These are phyloP conservation scores for Venturia oleaginea DNA, from an alignment of 2,329 filamentous ascomycete genomes.

Conservation along the genomic window DNA sequence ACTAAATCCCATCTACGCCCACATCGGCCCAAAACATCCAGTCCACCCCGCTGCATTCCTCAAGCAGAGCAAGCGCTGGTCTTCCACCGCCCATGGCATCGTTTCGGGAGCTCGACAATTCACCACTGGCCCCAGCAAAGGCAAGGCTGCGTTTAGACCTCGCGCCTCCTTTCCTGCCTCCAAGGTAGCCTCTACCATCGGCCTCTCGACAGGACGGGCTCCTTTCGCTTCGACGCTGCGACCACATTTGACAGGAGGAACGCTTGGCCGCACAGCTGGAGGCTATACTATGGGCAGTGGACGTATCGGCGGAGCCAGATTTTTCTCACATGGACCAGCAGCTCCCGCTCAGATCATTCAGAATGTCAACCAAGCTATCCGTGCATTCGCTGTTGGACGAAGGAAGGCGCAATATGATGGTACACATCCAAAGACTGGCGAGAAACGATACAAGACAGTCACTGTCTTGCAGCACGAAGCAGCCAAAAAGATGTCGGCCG, in stretches of 20 bases:
- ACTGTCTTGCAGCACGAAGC: constrained; percentile 65
- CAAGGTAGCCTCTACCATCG: constrained; percentile 45
- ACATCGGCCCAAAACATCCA: constrained; percentile 48
- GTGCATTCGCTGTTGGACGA: constrained; percentile 86
- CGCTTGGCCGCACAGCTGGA: constrained; percentile 73
- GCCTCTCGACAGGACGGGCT: constrained; percentile 60
- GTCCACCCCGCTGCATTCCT: constrained; percentile 53
- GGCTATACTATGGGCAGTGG: constrained; percentile 75
- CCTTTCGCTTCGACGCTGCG: constrained; percentile 84
- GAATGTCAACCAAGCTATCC: constrained; percentile 88
- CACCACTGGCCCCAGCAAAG: constrained; percentile 14
- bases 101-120: constrained; percentile 37
- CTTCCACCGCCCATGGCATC: constrained; percentile 48
- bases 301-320: constrained; percentile 61
- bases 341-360: constrained; percentile 83
- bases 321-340: constrained; percentile 83
- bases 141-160: constrained; percentile 32
- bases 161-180: constrained; percentile 48
- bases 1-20: constrained; percentile 51
- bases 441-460: constrained; percentile 72
- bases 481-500: constrained; percentile 51
- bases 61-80: constrained; percentile 55
- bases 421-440: constrained; percentile 54
- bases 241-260: constrained; percentile 84
- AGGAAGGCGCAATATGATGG: constrained; percentile 85